A percentile compares a stretch with the other conserved stretches of the same genome.
Evolutionary conservation across 2,329 filamentous ascomycete genomes (phyloP).

Genomic region (Saccharata proteae): DNA sequence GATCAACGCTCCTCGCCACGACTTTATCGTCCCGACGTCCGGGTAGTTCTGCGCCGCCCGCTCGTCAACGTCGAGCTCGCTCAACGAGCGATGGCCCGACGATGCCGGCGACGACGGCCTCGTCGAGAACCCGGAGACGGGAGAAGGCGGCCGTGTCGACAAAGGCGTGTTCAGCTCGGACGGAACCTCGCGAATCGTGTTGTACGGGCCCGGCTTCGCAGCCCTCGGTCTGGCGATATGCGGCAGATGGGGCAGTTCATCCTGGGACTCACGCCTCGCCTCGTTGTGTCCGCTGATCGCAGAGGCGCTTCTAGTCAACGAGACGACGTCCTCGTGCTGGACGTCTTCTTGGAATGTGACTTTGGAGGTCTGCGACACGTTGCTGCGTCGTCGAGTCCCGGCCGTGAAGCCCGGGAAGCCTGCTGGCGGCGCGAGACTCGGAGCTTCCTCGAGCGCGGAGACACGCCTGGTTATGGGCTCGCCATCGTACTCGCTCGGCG

Average conservation of each 20-base stretch:
- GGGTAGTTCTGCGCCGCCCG: constrained; percentile 12
- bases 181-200: constrained; percentile 8
- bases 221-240: constrained; percentile 5
- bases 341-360: constrained; percentile 3
- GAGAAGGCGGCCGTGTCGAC: constrained; percentile 7
- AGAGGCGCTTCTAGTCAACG: constrained; percentile 6
- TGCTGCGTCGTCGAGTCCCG: constrained; percentile 8
- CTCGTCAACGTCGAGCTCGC: constrained; percentile 1
- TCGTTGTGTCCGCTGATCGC: constrained; percentile 8
- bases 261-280: not conserved
- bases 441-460: constrained; percentile 7
- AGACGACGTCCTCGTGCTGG: constrained; percentile 1
- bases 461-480: constrained; percentile 6
- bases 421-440: constrained; percentile 6
- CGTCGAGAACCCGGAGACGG: constrained; percentile 1
- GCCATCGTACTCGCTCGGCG: constrained; percentile 3
- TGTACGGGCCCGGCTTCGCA: constrained; percentile 7
- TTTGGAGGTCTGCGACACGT: constrained; percentile 1
- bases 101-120: constrained; percentile 4
- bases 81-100: not conserved
- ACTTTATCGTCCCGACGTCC: constrained; percentile 23
- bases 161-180: constrained; percentile 7
- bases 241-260: constrained; percentile 6
- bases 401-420: constrained; percentile 6
- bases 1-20: constrained; percentile 27